A percentile compares a stretch with the other conserved stretches of the same genome.
phyloP scores from a whole-genome alignment of 441 rosid species.

The Sinapis alba region DNA sequence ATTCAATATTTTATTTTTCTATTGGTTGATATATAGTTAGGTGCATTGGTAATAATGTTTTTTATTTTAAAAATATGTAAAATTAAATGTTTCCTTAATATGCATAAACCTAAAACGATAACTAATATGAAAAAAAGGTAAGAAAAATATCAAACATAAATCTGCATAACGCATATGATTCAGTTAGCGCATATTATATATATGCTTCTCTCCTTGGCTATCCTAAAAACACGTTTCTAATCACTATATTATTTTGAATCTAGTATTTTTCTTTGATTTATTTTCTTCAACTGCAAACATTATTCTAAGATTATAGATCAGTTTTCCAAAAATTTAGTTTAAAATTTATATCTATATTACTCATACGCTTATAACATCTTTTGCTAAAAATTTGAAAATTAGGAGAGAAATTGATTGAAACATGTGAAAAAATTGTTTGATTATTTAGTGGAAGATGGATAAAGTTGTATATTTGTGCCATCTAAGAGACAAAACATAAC shows the following conservation, averaged over 20 bases:
- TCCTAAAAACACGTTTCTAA: conserved; percentile 1
- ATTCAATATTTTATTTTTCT: too few species aligned
- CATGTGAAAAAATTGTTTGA: background rate
- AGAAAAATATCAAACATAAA: conserved; percentile 8
- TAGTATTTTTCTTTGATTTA: background rate
- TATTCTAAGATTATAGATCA: background rate
- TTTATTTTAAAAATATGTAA: too few species aligned
- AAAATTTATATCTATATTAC: background rate
- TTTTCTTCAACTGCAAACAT: background rate
- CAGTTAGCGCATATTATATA: background rate
- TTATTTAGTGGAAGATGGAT: conserved; percentile 10
- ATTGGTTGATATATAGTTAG: too few species aligned
- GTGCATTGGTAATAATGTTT: too few species aligned
- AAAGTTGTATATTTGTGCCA: conserved; percentile 5
- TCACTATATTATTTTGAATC: background rate
- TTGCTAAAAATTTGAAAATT: background rate
- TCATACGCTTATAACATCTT: background rate
- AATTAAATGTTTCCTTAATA: too few species aligned
- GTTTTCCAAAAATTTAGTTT: background rate
- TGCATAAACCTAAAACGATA: too few species aligned
- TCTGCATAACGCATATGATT: conserved; percentile 8
- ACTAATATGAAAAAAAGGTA: too few species aligned
- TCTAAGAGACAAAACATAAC: conserved; percentile 25
- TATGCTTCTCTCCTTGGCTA: background rate
- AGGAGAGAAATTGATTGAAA: background rate